Evolutionary conservation across 108 stramenopile genomes (phyloP).

Genomic region (Pseudonitzschia multistriata): DNA sequence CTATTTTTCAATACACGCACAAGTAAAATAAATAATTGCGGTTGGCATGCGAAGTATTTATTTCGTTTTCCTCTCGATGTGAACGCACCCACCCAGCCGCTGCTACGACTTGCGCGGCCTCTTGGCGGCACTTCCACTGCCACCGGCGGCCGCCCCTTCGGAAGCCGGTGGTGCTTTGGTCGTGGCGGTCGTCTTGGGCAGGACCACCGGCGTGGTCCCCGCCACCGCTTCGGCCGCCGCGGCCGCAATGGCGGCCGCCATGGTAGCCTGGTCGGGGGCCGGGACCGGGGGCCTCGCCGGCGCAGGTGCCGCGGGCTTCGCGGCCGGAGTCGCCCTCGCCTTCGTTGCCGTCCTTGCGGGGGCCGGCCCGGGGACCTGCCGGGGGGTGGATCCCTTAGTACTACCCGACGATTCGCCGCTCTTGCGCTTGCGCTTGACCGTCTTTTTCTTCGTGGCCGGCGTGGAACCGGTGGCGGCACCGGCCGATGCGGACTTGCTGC

Average conservation of each 20-base stretch:
- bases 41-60: too few relatives aligned
- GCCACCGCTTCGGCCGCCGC: conserved; percentile 16
- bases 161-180: conserved; percentile 11
- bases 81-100: too few relatives aligned
- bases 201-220: neutral
- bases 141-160: neutral
- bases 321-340: conserved; percentile 15
- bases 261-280: conserved; percentile 1
- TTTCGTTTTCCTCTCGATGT: too few relatives aligned
- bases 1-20: too few relatives aligned
- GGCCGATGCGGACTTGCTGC: neutral
- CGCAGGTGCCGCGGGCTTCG: neutral
- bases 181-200: conserved; percentile 1
- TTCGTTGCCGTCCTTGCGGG: conserved; percentile 17
- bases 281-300: neutral
- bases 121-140: conserved; percentile 30
- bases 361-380: conserved; percentile 9
- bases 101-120: conserved; percentile 26
- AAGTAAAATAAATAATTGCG: too few relatives aligned
- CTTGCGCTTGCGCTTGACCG: conserved; percentile 51
- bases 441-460: conserved; percentile 18
- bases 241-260: conserved; percentile 2
- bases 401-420: neutral
- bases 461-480: neutral
- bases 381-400: conserved; percentile 3